Percentiles rank a stretch among this genome's conserved stretches.
These are phyloP conservation scores for Phytophthora lateralis DNA, from an alignment of 352 stramenopile species.

Conservation along the genomic window DNA sequence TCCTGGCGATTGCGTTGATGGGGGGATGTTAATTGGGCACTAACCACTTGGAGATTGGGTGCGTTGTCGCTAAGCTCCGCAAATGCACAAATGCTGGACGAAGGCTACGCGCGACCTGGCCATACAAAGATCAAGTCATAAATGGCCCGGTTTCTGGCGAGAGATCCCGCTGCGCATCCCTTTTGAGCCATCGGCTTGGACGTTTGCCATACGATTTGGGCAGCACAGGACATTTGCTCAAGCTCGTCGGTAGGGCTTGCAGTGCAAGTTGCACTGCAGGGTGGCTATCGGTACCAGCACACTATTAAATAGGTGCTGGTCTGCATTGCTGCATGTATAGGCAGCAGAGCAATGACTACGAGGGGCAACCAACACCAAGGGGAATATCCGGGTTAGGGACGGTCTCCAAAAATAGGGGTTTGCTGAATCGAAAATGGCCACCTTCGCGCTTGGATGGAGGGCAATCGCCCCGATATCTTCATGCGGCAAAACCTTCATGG, in stretches of 20 bases:
- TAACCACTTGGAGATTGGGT: not conserved
- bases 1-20: constrained; percentile 14
- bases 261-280: not conserved
- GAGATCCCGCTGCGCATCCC: constrained; percentile 24
- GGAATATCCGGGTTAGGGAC: constrained; percentile 5
- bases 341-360: not conserved
- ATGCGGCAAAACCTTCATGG: not conserved
- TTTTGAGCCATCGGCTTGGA: constrained; percentile 2
- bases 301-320: not conserved
- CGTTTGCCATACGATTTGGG: not conserved
- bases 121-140: constrained; percentile 29
- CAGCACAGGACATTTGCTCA: not conserved
- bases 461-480: not conserved
- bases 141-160: constrained; percentile 29
- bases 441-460: constrained; percentile 6
- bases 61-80: constrained; percentile 14
- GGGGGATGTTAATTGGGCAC: not conserved
- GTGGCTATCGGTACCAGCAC: not conserved
- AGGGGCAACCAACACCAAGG: not conserved
- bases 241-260: not conserved
- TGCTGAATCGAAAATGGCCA: constrained; percentile 1
- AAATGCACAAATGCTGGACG: constrained; percentile 40
- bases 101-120: constrained; percentile 30
- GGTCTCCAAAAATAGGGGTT: constrained; percentile 4
- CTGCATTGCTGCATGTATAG: not conserved